These are phyloP conservation scores for Gnetum montanum DNA, from an alignment of 75 land plant genomes.

Conservation along the genomic window DNA sequence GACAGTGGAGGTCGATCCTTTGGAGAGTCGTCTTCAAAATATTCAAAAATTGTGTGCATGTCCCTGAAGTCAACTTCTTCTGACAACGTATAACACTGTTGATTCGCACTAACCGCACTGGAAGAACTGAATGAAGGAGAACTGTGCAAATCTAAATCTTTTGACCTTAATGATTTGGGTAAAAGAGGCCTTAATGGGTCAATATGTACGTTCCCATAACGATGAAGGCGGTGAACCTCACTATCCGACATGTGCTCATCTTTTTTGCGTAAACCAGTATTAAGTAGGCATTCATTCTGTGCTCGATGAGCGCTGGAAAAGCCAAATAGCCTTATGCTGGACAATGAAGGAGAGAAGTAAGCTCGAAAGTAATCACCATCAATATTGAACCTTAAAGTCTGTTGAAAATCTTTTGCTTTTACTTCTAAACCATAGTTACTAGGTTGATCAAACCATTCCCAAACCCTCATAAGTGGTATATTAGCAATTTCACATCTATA, in stretches of 20 bases:
- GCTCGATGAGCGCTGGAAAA: constrained; percentile 5
- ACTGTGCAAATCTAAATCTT: too few relatives aligned
- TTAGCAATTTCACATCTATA: constrained; percentile 32
- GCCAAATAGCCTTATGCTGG: constrained; percentile 62
- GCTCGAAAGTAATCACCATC: constrained; percentile 22
- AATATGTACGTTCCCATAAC: constrained; percentile 11
- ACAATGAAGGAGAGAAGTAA: constrained; percentile 69
- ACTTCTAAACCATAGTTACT: constrained; percentile 74
- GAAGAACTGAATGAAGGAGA: too few relatives aligned
- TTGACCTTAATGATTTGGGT: constrained; percentile 11
- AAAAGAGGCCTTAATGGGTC: constrained; percentile 9
- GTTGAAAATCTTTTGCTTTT: constrained; percentile 16
- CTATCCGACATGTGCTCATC: neutral
- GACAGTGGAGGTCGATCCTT: constrained; percentile 38
- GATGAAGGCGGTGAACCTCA: constrained; percentile 2
- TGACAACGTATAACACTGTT: constrained; percentile 9
- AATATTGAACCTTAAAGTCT: constrained; percentile 8
- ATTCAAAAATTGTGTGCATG: constrained; percentile 56
- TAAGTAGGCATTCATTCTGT: neutral
- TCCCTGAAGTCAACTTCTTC: constrained; percentile 1
- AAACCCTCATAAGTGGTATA: constrained; percentile 32
- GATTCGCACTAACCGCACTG: too few relatives aligned
- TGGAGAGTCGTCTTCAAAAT: constrained; percentile 56
- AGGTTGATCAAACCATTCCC: constrained; percentile 78
- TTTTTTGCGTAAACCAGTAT: neutral